Evolutionary conservation across 352 stramenopile species (phyloP), one percentile per base, ranked within the genome.

Genomic region (Globisporangium echinulatum): DNA sequence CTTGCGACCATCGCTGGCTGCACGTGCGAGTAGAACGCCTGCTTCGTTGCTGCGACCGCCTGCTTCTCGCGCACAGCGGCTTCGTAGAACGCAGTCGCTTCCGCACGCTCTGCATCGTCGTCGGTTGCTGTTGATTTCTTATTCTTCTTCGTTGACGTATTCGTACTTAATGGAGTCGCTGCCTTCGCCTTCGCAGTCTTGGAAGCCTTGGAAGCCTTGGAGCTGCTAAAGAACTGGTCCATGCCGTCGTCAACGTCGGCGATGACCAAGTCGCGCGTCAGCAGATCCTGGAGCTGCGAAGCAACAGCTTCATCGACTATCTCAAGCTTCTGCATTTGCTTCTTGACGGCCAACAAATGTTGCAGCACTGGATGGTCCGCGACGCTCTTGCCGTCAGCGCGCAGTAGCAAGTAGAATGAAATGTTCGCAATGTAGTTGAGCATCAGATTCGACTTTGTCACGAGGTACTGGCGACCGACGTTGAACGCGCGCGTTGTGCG

Each of bases 361-460:
- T 79, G 70, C 43, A 94, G 58, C 42, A 94, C 85, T 2, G 82
- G 85, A 51, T 94, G 85, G 61, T 94, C 74, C 37, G 68, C 69
- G 15, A 94, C 79, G 55, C 70, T 83, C 65, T 94, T 94, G 47
- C 85, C 85, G 63, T 94, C 79, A 0, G 84, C 78, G 49, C 82
- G 81, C 59, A 91, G 62, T 47, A 93, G 63, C 66, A 95, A 59
- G 66, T 95, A 95, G 61, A 95, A 93, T 50, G 80, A 89, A 54
- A 93, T 95, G 68, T 93, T 95, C 44, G 77, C 68, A 33, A 81
- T 72, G 71, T 95, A 95, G 66, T 92, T 92, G 11, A 95, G 77
- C 62, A 92, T 68, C 54, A 95, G 59, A 44, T 90, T 90, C 69
- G 92, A 79, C 14, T 80, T 82, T 17, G 81, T 90, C 54, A 90